Evolutionary conservation across 2,329 filamentous ascomycete species (phyloP), one percentile per base, ranked within the genome.

Genomic region (Epichloe sylvatica): DNA sequence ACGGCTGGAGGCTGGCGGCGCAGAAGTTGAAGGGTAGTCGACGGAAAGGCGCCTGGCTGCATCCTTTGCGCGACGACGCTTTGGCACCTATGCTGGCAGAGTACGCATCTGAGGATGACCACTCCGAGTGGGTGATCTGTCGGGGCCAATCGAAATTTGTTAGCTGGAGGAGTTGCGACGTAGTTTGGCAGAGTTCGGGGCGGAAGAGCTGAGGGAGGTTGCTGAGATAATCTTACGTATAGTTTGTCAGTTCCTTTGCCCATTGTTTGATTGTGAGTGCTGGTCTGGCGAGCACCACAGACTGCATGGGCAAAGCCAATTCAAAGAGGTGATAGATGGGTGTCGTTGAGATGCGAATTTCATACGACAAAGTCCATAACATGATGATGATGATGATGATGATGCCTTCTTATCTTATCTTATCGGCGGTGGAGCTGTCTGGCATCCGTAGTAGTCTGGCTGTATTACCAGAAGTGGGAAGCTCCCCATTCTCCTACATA

Each of bases 11-110:
- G 53, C 87, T 94, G 38, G 94, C 83, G 54, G 92, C 88, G 77
- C 92, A 98, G 70, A 92, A 97, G 74, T 96, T 97, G 78, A 94
- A 98, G 33, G 94, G 92, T 1, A 98, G 78, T 43, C 88, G 84
- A 62, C 84, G 87, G 72, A 97, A 97, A 37, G 78, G 77, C 45
- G 79, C 76, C 47, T 53, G 58, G 30, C 52, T 48, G 44, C 57
- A 57, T 55, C 79, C 77, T 21, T 68, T 68, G 45, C 75, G 65
- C 66, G 75, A 67, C 63, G 76, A 65, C 50, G 84, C 78, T 58
- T 80, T 81, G 50, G 83, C 75, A 58, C 85, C 85, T 30, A 77
- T 83, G 63, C 82, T 90, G 57, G 89, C 88, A 34, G 86, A 85
- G 68, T 86, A 96, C 52, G 87, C 82, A 67, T 96, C 90, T 45